Percentiles rank a stretch among this genome's conserved stretches.
phyloP scores from a whole-genome alignment of 2,329 filamentous ascomycete genomes.

The Cladosporium velox region DNA sequence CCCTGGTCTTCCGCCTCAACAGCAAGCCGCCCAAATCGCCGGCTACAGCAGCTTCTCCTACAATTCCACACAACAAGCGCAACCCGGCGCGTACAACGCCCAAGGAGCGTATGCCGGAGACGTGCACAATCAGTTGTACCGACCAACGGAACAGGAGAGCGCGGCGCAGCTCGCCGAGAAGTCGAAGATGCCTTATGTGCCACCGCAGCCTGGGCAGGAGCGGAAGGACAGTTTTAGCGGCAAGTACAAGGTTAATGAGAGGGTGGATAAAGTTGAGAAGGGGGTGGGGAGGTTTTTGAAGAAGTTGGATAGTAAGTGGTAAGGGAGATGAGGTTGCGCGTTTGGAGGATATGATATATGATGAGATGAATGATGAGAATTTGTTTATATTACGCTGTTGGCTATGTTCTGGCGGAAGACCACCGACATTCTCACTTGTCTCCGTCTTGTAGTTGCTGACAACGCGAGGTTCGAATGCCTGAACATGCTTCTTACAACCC shows the following conservation, averaged over 20 bases:
- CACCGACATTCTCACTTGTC: too few species aligned
- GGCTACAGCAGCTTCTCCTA: slow-evolving; percentile 61
- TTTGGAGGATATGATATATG: not conserved
- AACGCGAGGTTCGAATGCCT: too few species aligned
- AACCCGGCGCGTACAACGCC: slow-evolving; percentile 24
- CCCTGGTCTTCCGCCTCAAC: slow-evolving; percentile 42
- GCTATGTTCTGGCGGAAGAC: not conserved
- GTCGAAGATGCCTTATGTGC: not conserved
- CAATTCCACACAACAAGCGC: slow-evolving; percentile 34
- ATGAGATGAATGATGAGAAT: not conserved
- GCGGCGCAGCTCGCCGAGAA: slow-evolving; percentile 3
- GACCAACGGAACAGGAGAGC: slow-evolving; percentile 58
- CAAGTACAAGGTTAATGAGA: slow-evolving; percentile 57
- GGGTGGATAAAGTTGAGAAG: slow-evolving; percentile 67
- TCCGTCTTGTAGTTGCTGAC: too few species aligned
- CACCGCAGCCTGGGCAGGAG: slow-evolving; percentile 1
- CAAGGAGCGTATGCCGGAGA: slow-evolving; percentile 48
- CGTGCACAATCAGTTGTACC: slow-evolving; percentile 69
- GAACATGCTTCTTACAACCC: too few species aligned
- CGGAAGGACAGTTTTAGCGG: slow-evolving; percentile 20
- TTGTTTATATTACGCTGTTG: not conserved
- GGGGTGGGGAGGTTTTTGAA: slow-evolving; percentile 72
- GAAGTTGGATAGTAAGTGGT: slow-evolving; percentile 64
- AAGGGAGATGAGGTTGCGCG: slow-evolving; percentile 5
- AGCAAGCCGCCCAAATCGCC: slow-evolving; percentile 27